Base-by-base conservation (phyloP, 2,329 filamentous ascomycete species). In the Iodosphaeria phyllophila region DNA sequence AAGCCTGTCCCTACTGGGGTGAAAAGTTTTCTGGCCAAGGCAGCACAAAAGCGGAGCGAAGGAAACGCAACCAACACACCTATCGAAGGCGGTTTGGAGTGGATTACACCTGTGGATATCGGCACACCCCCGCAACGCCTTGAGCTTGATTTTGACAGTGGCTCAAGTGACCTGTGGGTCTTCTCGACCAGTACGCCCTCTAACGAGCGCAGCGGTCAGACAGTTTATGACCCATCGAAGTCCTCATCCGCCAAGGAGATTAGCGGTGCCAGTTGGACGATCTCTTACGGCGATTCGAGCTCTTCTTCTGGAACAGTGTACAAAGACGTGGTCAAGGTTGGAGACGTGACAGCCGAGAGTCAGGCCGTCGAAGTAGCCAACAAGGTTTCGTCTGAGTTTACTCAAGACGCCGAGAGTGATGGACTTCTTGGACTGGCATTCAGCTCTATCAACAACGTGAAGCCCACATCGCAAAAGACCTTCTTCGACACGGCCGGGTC, bases 141-240 rank as follows among this genome's bases (percentile, higher is more conserved):
- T 23, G 46, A 50, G 18, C 36, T 59, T 24, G 47, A 56, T 33
- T 53, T 59, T 23, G 54, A 59, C 29, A 59, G 56, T 2, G 55
- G 54, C 1, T 58, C 53, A 3, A 50, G 52, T 8, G 54, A 60
- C 28, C 41, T 58, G 13, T 58, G 56, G 56, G 56, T 60, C 1
- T 58, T 58, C 34, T 55, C 51, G 27, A 40, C 40, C 16, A 37
- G 48, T 29, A 47, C 44, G 2, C 36, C 44, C 9, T 18, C 25
- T 14, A 35, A 27, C 11, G 39, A 51, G 15, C 38, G 51, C 8
- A 41, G 42, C 10, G 51, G 50, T 0, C 54, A 59, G 23, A 37
- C 42, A 5, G 25, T 49, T n/a, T 60, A 52, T 30, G 36, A 51
- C 23, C 49, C 55, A 2, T 31, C 29, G 13, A 42, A 46, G 24